Evolutionary conservation across 306 rosid genomes (phyloP), one percentile per base, ranked within the genome.

Genomic region (Castanea sativa): DNA sequence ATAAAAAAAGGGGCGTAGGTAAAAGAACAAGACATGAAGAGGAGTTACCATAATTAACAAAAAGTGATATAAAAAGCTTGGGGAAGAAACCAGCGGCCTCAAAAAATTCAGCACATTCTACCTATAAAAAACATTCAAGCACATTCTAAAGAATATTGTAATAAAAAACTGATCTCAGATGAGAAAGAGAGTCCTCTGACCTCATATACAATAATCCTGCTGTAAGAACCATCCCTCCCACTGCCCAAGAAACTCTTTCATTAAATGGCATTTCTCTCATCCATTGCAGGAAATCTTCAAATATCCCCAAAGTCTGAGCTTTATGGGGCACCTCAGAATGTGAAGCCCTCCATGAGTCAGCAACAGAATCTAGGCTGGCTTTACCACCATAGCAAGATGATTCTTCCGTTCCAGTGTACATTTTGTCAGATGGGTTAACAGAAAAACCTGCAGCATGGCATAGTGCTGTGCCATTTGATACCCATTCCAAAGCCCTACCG

Each of bases 401-500:
- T 45, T 81, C 93, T 75, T 86, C 84, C 2, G 56, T 65, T 71
- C 77, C 76, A 71, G 35, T 32, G 67, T 86, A 73, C 29, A 58
- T 55, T 27, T 80, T 85, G 81, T 84, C 89, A 6, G 83, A 76
- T 29, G 73, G 51, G 51, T 86, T 91, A 75, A 95, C 90, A 65
- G 75, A 79, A 87, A 93, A 93, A 76, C 98, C 99, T n/a, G 96
- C 91, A 82, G 96, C 91, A 38, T 52, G 76, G 85, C 99, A 95
- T 78, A 95, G 93, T 81, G 91, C 97, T 30, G 98, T 93, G 79
- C 99, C 99, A 78, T 95, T 95, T 71, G 79, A 86, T 82, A 91
- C 92, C 99, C 98, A 95, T 73, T 91, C 88, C 5, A 96, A 89
- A 71, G 97, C 97, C 83, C 92, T 92, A 86, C 99, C 99, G 83